phyloP scores from a whole-genome alignment of 1,284 basidiomycete species.

The Tilletia indica region DNA sequence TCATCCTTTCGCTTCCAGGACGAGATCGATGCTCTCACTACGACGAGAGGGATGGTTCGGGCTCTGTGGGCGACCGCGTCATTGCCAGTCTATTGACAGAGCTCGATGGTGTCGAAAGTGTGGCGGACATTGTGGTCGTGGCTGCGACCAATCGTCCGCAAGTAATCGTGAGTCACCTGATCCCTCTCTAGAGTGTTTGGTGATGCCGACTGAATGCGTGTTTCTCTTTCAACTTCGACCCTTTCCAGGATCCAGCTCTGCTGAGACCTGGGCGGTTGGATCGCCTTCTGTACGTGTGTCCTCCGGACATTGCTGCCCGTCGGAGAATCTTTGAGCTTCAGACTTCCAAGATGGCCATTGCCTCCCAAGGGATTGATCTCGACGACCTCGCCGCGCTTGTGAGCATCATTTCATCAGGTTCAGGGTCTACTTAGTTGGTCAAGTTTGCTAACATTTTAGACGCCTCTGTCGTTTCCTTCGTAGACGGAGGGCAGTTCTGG shows the following conservation, averaged over 20 bases:
- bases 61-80: constrained; percentile 77
- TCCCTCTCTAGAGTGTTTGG: neutral
- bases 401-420: constrained; percentile 47
- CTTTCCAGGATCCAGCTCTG: constrained; percentile 77
- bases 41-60: constrained; percentile 68
- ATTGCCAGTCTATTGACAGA: constrained; percentile 87
- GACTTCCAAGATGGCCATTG: constrained; percentile 74
- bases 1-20: constrained; percentile 64
- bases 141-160: constrained; percentile 96
- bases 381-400: constrained; percentile 73
- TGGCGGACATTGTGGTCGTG: constrained; percentile 86
- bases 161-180: constrained; percentile 67
- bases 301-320: constrained; percentile 75
- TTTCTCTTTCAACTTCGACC: too few relatives aligned
- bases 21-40: constrained; percentile 91
- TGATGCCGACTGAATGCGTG: neutral
- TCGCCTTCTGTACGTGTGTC: constrained; percentile 88
- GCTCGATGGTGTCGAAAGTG: constrained; percentile 96
- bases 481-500: constrained; percentile 81
- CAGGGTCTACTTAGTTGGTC: neutral
- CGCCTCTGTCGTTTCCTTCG: neutral
- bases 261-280: constrained; percentile 95
- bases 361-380: constrained; percentile 68
- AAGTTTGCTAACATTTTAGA: neutral
- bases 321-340: constrained; percentile 81